Base-by-base conservation (phyloP, 805 yeast species). In the Yarrowia divulgata region DNA sequence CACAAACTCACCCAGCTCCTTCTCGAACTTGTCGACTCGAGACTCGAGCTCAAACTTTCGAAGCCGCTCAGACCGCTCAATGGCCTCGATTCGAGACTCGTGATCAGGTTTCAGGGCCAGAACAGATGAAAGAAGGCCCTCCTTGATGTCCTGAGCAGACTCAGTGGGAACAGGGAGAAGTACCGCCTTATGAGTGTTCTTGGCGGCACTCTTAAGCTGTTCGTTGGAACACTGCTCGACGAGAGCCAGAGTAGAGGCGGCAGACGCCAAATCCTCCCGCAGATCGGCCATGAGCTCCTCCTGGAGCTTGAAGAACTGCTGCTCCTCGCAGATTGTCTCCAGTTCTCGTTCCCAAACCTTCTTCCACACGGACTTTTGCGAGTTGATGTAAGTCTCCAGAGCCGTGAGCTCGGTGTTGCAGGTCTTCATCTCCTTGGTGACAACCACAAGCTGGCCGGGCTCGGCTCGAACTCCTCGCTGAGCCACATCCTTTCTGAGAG, bases 311-410 rank as follows among this genome's bases (percentile, higher is more conserved):
- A 93, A 87, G 77, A 92, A 92, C 73, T 94, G 96, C 77, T 95
- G 98, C 75, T 93, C 98, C 74, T 92, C 97, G 72, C 97, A 90
- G 14, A 95, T 94, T 45, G 89, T 88, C 71, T 92, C 95, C 69
- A 95, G 83, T 75, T 93, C 97, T 6, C 88, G 81, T 76, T 93
- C 97, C 98, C 99, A 94, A 9, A 91, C 88, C 73, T 86, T 86
- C 75, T 91, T 90, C 97, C 98, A 93, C 40, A 86, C 87, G 8
- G 93, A 88, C 72, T 90, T 90, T 75, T 93, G 98, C 5, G 81
- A 81, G 1, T 78, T 74, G 48, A 95, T 88, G 74, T 86, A 92
- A 5, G 79, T 79, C n/a, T 84, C 82, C 84, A 93, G 84, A 1
- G 78, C 78, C 0, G 77, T 77, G 52, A 94, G 81, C 18, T 84